Evolutionary conservation across 73 alveolate species (phyloP), one percentile per base, ranked within the genome.

Genomic region (Loxodes magnus): DNA sequence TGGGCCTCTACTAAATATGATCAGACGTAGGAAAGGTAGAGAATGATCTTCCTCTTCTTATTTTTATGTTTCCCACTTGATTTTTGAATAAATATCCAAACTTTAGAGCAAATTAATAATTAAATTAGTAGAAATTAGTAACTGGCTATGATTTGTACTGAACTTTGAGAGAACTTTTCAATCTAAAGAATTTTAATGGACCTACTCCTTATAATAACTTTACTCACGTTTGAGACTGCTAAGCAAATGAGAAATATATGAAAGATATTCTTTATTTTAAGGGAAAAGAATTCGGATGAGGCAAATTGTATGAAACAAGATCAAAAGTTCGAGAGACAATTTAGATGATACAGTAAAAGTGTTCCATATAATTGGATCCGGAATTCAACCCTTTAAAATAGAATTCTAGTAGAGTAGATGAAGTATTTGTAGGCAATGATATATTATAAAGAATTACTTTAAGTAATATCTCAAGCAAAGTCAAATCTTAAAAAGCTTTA

Each of bases 361-460:
- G 15, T 39, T 9, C 19, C 35, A 16, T n/a, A 39, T 16, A 39
- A 2, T 29, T 9, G 53, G 19, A 2, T 29, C 53, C 19, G 48
- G 2, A 9, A 15, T 6, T 9, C n/a, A 12, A 16, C 53, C 53
- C 7, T 16, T 39, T 9, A n/a, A 16, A 15, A 12, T 16, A 9
- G 53, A 39, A 15, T 15, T 16, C 0, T 10, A 9, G 9, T 23
- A 12, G 6, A 15, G 19, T 16, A 39, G 19, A 2, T n/a, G 22
- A n/a, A 39, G 43, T n/a, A 33, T 33, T 33, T 33, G 20, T 33
- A n/a, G 43, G 43, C 2, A n/a, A n/a, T 33, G 43, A 33, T 33
- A 33, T n/a, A 1, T 16, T 16, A 33, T n/a, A n/a, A n/a, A 33
- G 14, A 16, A 1, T 39, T 12, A 2, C 14, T 12, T 15, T 12